phyloP scores from a whole-genome alignment of 2,329 filamentous ascomycete genomes.

The Claviceps monticola region DNA sequence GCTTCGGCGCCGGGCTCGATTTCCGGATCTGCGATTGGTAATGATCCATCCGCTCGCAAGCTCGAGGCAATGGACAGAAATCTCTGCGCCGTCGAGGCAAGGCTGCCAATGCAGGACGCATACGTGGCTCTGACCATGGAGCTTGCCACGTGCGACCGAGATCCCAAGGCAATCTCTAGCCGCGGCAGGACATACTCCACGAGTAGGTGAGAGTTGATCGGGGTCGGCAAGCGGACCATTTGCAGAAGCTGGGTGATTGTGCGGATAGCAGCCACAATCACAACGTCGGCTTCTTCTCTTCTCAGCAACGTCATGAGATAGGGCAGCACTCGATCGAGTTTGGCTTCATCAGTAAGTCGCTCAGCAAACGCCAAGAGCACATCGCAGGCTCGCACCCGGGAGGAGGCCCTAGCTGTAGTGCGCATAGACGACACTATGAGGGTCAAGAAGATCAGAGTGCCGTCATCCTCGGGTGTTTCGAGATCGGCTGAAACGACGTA shows the following conservation, averaged over 20 bases:
- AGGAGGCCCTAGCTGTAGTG: slow-evolving; percentile 78
- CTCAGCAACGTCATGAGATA: slow-evolving; percentile 68
- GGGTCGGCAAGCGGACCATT: slow-evolving; percentile 76
- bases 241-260: slow-evolving; percentile 80
- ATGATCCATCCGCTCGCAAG: slow-evolving; percentile 66
- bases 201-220: slow-evolving; percentile 56
- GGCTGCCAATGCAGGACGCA: slow-evolving; percentile 77
- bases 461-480: slow-evolving; percentile 61
- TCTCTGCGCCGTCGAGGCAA: slow-evolving; percentile 70
- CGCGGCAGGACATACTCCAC: slow-evolving; percentile 54
- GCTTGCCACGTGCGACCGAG: slow-evolving; percentile 34
- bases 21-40: slow-evolving; percentile 65
- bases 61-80: slow-evolving; percentile 89
- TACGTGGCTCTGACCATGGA: slow-evolving; percentile 77
- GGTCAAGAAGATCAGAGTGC: slow-evolving; percentile 82
- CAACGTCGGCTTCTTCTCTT: slow-evolving; percentile 68
- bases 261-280: slow-evolving; percentile 72
- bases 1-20: slow-evolving; percentile 57
- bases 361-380: slow-evolving; percentile 85
- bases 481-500: slow-evolving; percentile 49
- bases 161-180: slow-evolving; percentile 40
- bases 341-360: slow-evolving; percentile 84
- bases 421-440: slow-evolving; percentile 78
- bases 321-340: slow-evolving; percentile 82
- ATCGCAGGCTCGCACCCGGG: slow-evolving; percentile 79